phyloP scores from a whole-genome alignment of 1,284 basidiomycete species.

The Cutaneotrichosporon dermatis region DNA sequence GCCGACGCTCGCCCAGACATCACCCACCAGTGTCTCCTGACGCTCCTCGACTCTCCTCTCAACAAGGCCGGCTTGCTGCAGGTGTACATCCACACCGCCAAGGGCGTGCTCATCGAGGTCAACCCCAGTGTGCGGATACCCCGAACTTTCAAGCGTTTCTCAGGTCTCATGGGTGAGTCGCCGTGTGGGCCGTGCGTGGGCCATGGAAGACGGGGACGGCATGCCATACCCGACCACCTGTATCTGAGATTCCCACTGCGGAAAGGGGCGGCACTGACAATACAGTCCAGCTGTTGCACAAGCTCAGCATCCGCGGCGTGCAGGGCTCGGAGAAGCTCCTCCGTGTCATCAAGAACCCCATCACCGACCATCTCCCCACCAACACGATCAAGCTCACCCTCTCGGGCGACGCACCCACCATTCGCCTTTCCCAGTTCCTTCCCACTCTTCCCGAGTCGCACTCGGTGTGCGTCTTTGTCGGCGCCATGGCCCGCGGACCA shows the following conservation, averaged over 20 bases:
- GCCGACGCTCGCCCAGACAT: constrained; percentile 97
- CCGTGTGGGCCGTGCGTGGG: neutral
- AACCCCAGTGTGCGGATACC: constrained; percentile 97
- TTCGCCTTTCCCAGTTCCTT: constrained; percentile 85
- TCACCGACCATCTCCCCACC: constrained; percentile 89
- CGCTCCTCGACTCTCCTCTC: constrained; percentile 90
- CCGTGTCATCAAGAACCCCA: constrained; percentile 97
- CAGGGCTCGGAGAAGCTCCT: constrained; percentile 95
- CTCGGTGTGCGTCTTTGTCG: constrained; percentile 92
- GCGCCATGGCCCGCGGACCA: constrained; percentile 91
- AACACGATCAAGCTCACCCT: constrained; percentile 94
- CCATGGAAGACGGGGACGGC: neutral
- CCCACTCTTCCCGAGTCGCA: constrained; percentile 75
- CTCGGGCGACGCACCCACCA: constrained; percentile 82
- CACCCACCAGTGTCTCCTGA: constrained; percentile 97
- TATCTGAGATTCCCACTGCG: no score
- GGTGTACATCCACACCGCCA: constrained; percentile 97
- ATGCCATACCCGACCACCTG: no score
- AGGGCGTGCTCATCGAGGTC: constrained; percentile 95
- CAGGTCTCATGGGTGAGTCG: constrained; percentile 87
- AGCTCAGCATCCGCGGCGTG: constrained; percentile 88
- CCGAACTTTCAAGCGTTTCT: constrained; percentile 97
- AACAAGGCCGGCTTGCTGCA: constrained; percentile 97
- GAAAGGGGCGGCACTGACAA: neutral
- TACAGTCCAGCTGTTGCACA: constrained; percentile 92